Percentiles rank a stretch among this genome's conserved stretches.
Conservation (phyloP, 1,284 basidiomycete genomes). For the Naganishia liquefaciens region DNA sequence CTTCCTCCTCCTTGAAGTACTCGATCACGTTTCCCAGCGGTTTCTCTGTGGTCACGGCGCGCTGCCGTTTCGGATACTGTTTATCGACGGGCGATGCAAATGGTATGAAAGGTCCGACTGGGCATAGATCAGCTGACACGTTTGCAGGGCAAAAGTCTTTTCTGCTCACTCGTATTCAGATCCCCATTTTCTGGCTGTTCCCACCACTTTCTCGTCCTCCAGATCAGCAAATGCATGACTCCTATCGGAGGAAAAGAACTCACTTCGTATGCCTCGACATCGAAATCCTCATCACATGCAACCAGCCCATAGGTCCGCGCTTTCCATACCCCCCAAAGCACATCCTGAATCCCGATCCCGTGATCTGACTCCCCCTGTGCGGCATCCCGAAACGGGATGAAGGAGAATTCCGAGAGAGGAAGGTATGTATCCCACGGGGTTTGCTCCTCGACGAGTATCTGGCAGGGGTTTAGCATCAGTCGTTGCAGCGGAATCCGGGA, state of each 20-base stretch:
- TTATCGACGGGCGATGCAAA: constrained; percentile 85
- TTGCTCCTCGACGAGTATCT: constrained; percentile 91
- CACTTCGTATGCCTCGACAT: constrained; percentile 47
- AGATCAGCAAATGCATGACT: background rate
- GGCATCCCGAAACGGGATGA: constrained; percentile 94
- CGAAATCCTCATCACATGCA: constrained; percentile 80
- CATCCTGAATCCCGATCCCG: constrained; percentile 87
- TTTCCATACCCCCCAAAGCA: constrained; percentile 93
- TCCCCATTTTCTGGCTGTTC: constrained; percentile 94
- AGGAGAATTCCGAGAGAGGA: constrained; percentile 84
- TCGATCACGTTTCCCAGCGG: constrained; percentile 83
- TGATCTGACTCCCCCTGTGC: constrained; percentile 91
- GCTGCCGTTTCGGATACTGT: constrained; percentile 32
- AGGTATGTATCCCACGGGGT: constrained; percentile 95
- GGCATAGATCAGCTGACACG: background rate
- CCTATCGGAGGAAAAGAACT: background rate
- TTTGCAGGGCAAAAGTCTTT: background rate
- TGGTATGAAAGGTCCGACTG: constrained; percentile 78
- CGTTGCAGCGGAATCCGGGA: constrained; percentile 2
- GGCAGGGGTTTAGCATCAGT: constrained; percentile 28
- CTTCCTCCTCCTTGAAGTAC: constrained; percentile 81
- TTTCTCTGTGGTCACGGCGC: constrained; percentile 40
- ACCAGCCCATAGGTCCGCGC: constrained; percentile 86
- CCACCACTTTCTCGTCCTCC: constrained; percentile 46
- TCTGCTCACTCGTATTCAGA: constrained; percentile 74